phyloP scores from a whole-genome alignment of 1,139 yeast genomes.

The Pichia sp. region DNA sequence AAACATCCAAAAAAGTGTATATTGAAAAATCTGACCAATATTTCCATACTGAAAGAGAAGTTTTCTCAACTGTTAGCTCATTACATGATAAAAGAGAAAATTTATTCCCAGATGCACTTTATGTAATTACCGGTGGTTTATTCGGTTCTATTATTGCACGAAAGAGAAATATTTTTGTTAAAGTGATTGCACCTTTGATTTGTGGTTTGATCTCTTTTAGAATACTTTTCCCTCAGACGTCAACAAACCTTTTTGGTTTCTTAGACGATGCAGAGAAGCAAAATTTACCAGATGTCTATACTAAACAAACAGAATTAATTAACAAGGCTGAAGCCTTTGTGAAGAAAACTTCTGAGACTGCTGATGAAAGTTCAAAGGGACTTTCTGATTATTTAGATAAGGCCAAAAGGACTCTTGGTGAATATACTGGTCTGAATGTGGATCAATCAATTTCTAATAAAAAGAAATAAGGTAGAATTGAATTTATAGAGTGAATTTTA shows the following conservation, averaged over 20 bases:
- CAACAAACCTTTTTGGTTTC: slow-evolving; percentile 53
- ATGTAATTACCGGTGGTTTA: slow-evolving; percentile 66
- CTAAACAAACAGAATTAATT: slow-evolving; percentile 50
- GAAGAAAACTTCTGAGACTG: slow-evolving; percentile 38
- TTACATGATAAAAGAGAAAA: slow-evolving; percentile 71
- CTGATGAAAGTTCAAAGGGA: slow-evolving; percentile 33
- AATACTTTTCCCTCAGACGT: slow-evolving; percentile 75
- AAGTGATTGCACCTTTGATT: slow-evolving; percentile 54
- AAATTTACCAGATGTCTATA: slow-evolving; percentile 60
- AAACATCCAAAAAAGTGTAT: slow-evolving; percentile 33
- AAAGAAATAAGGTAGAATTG: slow-evolving; percentile 26
- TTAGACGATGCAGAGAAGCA: slow-evolving; percentile 63
- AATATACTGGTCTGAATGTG: slow-evolving; percentile 61
- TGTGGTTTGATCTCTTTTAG: slow-evolving; percentile 68
- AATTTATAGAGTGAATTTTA: too few relatives aligned
- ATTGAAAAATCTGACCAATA: slow-evolving; percentile 36
- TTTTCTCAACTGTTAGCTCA: slow-evolving; percentile 60
- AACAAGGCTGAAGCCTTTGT: slow-evolving; percentile 44
- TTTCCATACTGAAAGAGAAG: slow-evolving; percentile 51
- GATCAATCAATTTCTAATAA: slow-evolving; percentile 59
- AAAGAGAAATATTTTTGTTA: slow-evolving; percentile 54
- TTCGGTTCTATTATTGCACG: slow-evolving; percentile 80
- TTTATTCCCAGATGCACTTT: slow-evolving; percentile 68
- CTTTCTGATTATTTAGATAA: slow-evolving; percentile 35
- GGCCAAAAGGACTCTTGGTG: slow-evolving; percentile 46